Evolutionary conservation across 1,139 yeast genomes (phyloP).

Genomic region (Groenewaldozyma sp.): DNA sequence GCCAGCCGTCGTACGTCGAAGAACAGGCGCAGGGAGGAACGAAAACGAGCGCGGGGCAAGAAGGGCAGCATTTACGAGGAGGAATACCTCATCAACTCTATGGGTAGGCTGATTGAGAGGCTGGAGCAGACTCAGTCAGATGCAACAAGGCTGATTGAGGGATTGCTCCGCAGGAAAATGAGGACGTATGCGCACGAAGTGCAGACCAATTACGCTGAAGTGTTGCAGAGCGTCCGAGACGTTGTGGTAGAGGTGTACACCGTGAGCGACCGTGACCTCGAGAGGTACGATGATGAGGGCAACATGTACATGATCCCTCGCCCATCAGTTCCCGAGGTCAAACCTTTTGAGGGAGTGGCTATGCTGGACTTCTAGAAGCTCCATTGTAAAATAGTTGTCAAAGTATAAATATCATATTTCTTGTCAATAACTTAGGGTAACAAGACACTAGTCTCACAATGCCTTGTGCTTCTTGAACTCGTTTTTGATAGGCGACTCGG

Average conservation of each 20-base stretch:
- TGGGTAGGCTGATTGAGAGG: constrained; percentile 81
- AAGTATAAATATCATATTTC: too few species aligned
- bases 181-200: constrained; percentile 76
- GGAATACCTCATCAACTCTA: constrained; percentile 81
- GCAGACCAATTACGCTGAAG: constrained; percentile 57
- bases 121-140: constrained; percentile 67
- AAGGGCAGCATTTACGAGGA: constrained; percentile 97
- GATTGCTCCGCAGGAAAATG: constrained; percentile 61
- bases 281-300: constrained; percentile 83
- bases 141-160: constrained; percentile 64
- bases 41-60: constrained; percentile 93
- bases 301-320: constrained; percentile 43
- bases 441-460: too few species aligned
- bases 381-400: too few species aligned
- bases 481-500: background rate
- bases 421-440: too few species aligned
- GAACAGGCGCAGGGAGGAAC: constrained; percentile 87
- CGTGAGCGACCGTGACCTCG: constrained; percentile 76
- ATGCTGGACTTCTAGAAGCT: constrained; percentile 12
- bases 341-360: constrained; percentile 13
- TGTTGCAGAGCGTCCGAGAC: constrained; percentile 45
- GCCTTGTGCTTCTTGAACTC: constrained; percentile 3
- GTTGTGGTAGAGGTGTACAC: constrained; percentile 66
- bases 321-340: constrained; percentile 17
- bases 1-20: constrained; percentile 88